phyloP scores from a whole-genome alignment of 148 eudicot genomes.

The Linanthus parryae region DNA sequence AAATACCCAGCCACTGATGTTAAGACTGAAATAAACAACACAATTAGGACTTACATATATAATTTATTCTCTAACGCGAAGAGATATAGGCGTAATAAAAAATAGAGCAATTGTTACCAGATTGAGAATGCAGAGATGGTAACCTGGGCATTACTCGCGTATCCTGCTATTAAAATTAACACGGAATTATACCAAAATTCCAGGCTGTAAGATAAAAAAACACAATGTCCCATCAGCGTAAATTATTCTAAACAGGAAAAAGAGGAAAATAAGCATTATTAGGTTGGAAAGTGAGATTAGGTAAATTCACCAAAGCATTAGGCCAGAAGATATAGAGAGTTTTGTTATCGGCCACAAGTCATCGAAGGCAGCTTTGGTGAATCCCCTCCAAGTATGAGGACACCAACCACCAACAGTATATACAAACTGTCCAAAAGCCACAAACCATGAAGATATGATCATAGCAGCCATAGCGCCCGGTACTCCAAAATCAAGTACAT shows the following conservation, averaged over 20 bases:
- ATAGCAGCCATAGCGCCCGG: constrained; percentile 16
- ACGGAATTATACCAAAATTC: constrained; percentile 76
- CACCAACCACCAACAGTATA: constrained; percentile 10
- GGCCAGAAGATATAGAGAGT: constrained; percentile 5
- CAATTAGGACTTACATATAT: neutral
- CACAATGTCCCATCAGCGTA: too few relatives aligned
- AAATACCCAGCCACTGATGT: neutral
- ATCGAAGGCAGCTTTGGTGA: constrained; percentile 3
- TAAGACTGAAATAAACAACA: neutral
- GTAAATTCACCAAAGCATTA: constrained; percentile 15
- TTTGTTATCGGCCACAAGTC: neutral
- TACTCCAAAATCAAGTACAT: constrained; percentile 7
- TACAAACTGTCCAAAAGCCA: neutral
- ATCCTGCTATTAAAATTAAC: constrained; percentile 58
- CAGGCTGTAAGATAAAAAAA: too few relatives aligned
- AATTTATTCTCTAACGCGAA: neutral
- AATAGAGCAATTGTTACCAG: too few relatives aligned
- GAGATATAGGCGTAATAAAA: too few relatives aligned
- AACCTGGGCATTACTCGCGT: constrained; percentile 54
- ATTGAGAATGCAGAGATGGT: constrained; percentile 77
- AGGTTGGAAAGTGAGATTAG: too few relatives aligned
- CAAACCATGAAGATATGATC: constrained; percentile 1
- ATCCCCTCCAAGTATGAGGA: constrained; percentile 3
- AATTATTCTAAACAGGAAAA: too few relatives aligned
- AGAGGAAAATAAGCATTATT: too few relatives aligned